These are phyloP conservation scores for Xylaria venustula DNA, from an alignment of 495 filamentous ascomycete genomes.

Conservation along the genomic window DNA sequence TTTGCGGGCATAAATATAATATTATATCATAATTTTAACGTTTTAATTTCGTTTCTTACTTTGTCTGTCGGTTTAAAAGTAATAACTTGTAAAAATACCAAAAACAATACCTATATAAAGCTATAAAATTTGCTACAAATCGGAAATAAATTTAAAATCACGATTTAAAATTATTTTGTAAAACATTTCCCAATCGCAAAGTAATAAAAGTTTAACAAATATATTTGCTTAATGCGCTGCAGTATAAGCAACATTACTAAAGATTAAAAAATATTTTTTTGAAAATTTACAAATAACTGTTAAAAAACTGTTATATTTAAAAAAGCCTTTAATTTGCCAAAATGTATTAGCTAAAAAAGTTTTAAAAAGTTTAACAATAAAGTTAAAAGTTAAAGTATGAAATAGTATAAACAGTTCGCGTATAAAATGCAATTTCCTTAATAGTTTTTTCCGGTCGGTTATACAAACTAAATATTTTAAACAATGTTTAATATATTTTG, in stretches of 20 bases:
- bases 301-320: neutral
- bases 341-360: neutral
- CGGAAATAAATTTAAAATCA: neutral
- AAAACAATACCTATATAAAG: neutral
- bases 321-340: too few relatives aligned
- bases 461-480: neutral
- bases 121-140: neutral
- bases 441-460: neutral
- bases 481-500: neutral
- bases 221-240: neutral
- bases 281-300: slow-evolving; percentile 2
- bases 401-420: neutral
- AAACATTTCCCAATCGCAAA: neutral
- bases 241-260: neutral
- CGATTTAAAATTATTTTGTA: neutral
- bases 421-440: neutral
- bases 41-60: neutral
- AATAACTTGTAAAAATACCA: neutral
- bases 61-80: neutral
- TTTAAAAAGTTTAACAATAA: neutral
- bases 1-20: neutral
- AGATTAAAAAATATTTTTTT: neutral
- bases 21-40: neutral
- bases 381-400: neutral
- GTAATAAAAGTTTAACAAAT: neutral